These are phyloP conservation scores for Plasmodium chabaudi DNA, from an alignment of 169 alveolate genomes.

Conservation along the genomic window DNA sequence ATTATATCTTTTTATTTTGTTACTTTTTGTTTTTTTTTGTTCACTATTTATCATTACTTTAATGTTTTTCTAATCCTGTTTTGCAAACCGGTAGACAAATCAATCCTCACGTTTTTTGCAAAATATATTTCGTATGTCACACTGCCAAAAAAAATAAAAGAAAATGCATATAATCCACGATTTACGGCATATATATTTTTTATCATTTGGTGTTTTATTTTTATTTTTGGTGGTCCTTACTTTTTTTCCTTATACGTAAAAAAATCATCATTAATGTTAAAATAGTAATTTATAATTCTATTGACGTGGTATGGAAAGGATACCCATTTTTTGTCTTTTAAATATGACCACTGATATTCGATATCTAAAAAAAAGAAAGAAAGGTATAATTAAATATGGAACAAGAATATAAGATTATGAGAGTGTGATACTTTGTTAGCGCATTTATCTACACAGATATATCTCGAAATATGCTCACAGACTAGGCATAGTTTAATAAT, in stretches of 20 bases:
- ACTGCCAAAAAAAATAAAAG: constrained; percentile 23
- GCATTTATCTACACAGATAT: background rate
- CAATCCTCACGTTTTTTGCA: constrained; percentile 54
- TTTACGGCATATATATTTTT: background rate
- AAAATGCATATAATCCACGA: background rate
- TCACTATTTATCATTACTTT: constrained; percentile 12
- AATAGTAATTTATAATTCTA: constrained; percentile 70
- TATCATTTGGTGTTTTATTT: background rate
- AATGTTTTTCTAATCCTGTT: constrained; percentile 48
- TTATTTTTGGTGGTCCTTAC: constrained; percentile 11
- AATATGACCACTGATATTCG: constrained; percentile 77
- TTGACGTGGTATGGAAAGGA: constrained; percentile 45
- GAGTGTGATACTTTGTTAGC: background rate
- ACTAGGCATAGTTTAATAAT: no score
- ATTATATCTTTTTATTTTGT: background rate
- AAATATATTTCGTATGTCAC: constrained; percentile 60
- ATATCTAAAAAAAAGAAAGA: constrained; percentile 10
- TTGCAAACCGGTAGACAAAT: constrained; percentile 56
- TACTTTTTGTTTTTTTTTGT: constrained; percentile 20
- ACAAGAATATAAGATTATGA: background rate
- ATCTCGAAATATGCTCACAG: no score
- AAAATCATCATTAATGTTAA: constrained; percentile 64
- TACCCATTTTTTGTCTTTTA: constrained; percentile 70
- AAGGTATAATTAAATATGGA: background rate
- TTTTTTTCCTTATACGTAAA: constrained; percentile 73